Base-by-base conservation (phyloP, 2,329 filamentous ascomycete species). In the Aspergillus oerlinghausenensis region DNA sequence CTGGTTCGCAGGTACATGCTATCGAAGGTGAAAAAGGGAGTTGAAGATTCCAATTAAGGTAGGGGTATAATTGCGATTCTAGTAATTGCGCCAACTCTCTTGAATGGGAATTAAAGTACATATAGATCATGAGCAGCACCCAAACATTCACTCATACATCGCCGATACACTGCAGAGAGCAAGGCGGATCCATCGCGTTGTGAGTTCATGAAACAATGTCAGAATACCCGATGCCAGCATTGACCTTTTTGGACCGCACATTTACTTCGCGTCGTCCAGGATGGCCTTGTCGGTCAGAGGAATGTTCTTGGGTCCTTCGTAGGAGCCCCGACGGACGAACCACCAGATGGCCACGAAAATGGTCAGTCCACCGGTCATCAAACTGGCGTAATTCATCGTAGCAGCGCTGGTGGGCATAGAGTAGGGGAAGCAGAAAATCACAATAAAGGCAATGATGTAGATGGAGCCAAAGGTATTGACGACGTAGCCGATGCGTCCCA, bases 391-490 rank as follows among this genome's bases (percentile, higher is more conserved):
- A 62, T 84, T 84, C 82, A 84, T 84, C 3, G 69, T 74, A 32
- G 68, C 65, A 2, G 77, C 76, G 55, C 75, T 67, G 5, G 78
- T 75, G 10, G 79, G 77, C 51, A 81, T 61, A 0, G 71, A 66
- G 58, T 76, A 81, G 0, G 81, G 83, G 73, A 86, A 85, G 65
- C 82, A 84, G 70, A 82, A 86, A 56, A 86, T 80, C n/a, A 83
- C 73, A 53, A 82, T 75, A 61, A 85, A 85, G 21, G 83, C 71
- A 1, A 77, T 64, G 54, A 85, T 84, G 53, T 84, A 80, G 43
- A 79, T 63, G 17, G 82, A 80, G 6, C 81, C 74, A 4, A 79
- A 60, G 10, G 70, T 55, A 61, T 85, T 85, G 63, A 85, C 65
- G 2, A 71, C 58, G 43, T 72, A 79, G 1, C 83, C 83, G n/a